Evolutionary conservation across 139 green algal species (phyloP).

Genomic region (Coelastrella sp.): DNA sequence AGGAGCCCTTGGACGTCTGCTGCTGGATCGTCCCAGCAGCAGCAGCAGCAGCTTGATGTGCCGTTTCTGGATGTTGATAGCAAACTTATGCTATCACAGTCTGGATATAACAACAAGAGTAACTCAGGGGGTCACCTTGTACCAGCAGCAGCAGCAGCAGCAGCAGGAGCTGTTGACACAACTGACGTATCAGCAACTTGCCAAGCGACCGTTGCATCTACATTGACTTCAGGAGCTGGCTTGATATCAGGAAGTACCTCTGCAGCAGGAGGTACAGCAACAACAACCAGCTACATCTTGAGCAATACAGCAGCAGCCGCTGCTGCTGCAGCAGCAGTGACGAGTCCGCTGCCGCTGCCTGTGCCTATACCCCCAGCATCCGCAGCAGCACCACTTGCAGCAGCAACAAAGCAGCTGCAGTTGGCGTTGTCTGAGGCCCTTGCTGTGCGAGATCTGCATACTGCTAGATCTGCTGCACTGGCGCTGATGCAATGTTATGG

Average conservation of each 20-base stretch:
- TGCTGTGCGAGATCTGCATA: background rate
- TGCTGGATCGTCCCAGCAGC: background rate
- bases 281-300: too few relatives aligned
- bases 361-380: background rate
- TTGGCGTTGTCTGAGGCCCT: background rate
- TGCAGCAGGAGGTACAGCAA: too few relatives aligned
- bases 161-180: background rate
- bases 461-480: background rate
- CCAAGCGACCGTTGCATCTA: too few relatives aligned
- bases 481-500: constrained; percentile 13
- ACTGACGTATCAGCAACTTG: too few relatives aligned
- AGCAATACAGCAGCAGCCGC: background rate
- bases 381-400: background rate
- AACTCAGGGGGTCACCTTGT: background rate
- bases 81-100: background rate
- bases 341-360: background rate
- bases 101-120: background rate
- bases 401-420: constrained; percentile 17
- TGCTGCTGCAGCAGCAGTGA: background rate
- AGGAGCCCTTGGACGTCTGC: background rate
- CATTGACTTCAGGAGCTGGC: too few relatives aligned
- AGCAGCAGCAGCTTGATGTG: background rate
- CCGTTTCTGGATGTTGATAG: background rate
- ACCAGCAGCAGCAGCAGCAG: constrained; percentile 7
- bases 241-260: too few relatives aligned